Evolutionary conservation across 1,139 yeast species (phyloP).

Genomic region (Candida tropicalis): DNA sequence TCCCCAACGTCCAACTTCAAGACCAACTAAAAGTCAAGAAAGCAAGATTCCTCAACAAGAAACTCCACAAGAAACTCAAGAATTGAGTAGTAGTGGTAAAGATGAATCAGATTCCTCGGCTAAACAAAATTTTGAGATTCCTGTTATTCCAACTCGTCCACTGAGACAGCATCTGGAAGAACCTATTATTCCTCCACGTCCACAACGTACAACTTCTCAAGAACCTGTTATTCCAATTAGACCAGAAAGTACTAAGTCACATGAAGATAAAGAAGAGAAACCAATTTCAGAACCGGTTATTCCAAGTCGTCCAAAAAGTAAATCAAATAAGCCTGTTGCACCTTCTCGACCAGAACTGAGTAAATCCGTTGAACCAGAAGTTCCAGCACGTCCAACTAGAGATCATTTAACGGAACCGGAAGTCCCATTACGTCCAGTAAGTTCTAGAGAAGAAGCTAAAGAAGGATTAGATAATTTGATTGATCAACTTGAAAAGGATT

Average conservation of each 20-base stretch:
- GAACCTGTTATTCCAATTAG: constrained; percentile 17
- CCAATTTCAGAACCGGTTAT: constrained; percentile 14
- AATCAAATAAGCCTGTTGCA: background rate
- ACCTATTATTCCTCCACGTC: constrained; percentile 1
- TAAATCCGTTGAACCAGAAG: background rate
- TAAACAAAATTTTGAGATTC: constrained; percentile 2
- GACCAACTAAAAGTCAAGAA: background rate
- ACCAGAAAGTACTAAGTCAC: constrained; percentile 10
- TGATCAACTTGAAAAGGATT: constrained; percentile 1
- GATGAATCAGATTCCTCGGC: background rate
- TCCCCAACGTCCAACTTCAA: constrained; percentile 6
- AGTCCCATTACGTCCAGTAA: background rate
- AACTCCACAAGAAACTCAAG: too few species aligned
- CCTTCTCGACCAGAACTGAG: background rate
- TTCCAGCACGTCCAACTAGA: background rate
- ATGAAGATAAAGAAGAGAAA: constrained; percentile 1
- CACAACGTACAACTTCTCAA: background rate
- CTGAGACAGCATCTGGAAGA: constrained; percentile 1
- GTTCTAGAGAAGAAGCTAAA: background rate
- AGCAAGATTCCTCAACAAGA: background rate
- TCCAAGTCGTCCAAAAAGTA: constrained; percentile 17
- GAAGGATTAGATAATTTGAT: constrained; percentile 2
- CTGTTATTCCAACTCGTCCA: constrained; percentile 4
- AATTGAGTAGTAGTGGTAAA: background rate
- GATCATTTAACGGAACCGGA: background rate